Evolutionary conservation across 169 alveolate genomes (phyloP).

Genomic region (Plasmodium malariae): DNA sequence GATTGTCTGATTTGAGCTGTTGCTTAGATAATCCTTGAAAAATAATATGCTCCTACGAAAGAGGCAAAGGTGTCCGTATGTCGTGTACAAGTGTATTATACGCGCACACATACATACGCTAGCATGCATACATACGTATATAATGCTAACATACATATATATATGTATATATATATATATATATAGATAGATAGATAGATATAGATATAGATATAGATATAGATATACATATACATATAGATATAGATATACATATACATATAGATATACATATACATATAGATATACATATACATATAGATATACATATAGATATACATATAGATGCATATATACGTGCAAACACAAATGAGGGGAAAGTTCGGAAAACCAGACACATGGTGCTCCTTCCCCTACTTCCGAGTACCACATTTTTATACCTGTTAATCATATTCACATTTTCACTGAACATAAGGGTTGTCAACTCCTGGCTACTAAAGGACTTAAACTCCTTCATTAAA

Average conservation of each 20-base stretch:
- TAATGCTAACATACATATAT: too few relatives aligned
- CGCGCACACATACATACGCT: not conserved
- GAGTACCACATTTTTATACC: slow-evolving; percentile 1
- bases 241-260: too few relatives aligned
- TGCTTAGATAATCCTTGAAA: slow-evolving; percentile 63
- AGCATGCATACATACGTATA: too few relatives aligned
- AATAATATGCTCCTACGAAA: slow-evolving; percentile 42
- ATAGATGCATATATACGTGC: not conserved
- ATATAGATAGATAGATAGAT: not conserved
- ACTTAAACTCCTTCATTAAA: slow-evolving; percentile 61
- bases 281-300: too few relatives aligned
- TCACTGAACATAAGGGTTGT: slow-evolving; percentile 44
- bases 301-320: too few relatives aligned
- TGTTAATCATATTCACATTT: slow-evolving; percentile 31
- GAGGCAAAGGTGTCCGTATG: too few relatives aligned
- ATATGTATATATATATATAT: slow-evolving; percentile 1
- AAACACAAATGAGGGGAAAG: not conserved
- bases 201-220: too few relatives aligned
- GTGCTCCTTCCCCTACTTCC: not conserved
- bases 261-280: too few relatives aligned
- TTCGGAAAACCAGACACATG: not conserved
- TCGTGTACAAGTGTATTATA: not conserved
- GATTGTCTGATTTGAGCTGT: slow-evolving; percentile 53
- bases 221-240: too few relatives aligned
- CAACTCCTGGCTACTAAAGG: slow-evolving; percentile 32